phyloP scores from a whole-genome alignment of 108 stramenopile species.

The Cyclostephanos tholiformis region DNA sequence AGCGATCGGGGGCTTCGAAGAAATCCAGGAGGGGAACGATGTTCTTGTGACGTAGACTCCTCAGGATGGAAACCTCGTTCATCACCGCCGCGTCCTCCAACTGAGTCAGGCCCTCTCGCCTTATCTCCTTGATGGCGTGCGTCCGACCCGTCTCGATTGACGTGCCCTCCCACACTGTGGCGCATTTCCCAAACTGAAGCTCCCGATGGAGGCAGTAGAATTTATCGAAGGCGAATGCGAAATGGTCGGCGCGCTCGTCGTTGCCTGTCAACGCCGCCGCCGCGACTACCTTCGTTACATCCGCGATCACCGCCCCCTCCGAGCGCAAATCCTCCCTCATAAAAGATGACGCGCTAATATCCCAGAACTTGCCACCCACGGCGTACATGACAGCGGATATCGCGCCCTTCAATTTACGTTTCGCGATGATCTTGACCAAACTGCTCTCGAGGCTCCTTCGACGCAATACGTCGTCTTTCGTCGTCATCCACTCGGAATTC shows the following conservation, averaged over 20 bases:
- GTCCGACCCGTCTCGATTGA: conserved; percentile 34
- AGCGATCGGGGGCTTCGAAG: conserved; percentile 83
- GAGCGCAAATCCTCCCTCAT: conserved; percentile 44
- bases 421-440: conserved; percentile 69
- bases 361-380: conserved; percentile 50
- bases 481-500: conserved; percentile 69
- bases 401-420: conserved; percentile 68
- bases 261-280: no score
- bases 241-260: neutral
- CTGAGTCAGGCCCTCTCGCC: conserved; percentile 37
- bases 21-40: conserved; percentile 88
- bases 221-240: conserved; percentile 49
- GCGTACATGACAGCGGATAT: conserved; percentile 51
- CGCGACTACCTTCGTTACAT: no score
- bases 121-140: conserved; percentile 76
- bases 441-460: conserved; percentile 54
- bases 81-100: conserved; percentile 66
- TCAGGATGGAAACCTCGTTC: conserved; percentile 76
- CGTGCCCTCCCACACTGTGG: conserved; percentile 58
- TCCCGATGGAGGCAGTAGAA: conserved; percentile 60
- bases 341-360: conserved; percentile 43
- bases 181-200: conserved; percentile 59
- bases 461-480: conserved; percentile 46
- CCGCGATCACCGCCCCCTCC: conserved; percentile 21
- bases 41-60: conserved; percentile 67